A percentile compares a stretch with the other conserved stretches of the same genome.
Evolutionary conservation across 805 yeast species (phyloP).

Genomic region (Vanderwaltozyma verrucispora): DNA sequence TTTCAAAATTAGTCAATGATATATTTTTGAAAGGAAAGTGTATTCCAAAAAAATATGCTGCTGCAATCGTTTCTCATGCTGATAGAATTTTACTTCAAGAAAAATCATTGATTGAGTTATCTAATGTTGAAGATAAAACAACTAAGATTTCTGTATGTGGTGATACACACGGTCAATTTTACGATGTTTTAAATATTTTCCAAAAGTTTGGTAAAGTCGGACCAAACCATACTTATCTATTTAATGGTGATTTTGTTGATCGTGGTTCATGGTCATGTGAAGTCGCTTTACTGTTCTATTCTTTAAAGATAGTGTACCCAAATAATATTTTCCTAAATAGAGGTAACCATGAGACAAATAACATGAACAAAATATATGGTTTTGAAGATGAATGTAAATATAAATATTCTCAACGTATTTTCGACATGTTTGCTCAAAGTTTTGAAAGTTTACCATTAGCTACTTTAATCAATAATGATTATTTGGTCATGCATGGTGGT

Average conservation of each 20-base stretch:
- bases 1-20: constrained; percentile 49
- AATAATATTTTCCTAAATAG: constrained; percentile 63
- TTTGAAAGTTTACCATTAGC: constrained; percentile 84
- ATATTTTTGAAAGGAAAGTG: constrained; percentile 64
- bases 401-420: constrained; percentile 73
- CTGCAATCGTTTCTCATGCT: constrained; percentile 68
- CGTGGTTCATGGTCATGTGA: constrained; percentile 98
- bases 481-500: constrained; percentile 93
- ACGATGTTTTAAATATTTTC: constrained; percentile 77
- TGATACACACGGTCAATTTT: constrained; percentile 96
- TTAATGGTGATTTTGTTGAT: constrained; percentile 97
- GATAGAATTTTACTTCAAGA: constrained; percentile 55
- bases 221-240: constrained; percentile 56
- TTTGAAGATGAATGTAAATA: constrained; percentile 92
- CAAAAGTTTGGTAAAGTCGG: constrained; percentile 61
- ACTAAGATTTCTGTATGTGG: constrained; percentile 76
- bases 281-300: constrained; percentile 72
- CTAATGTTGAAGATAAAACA: constrained; percentile 19
- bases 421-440: constrained; percentile 74
- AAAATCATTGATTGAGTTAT: constrained; percentile 65
- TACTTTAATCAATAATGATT: constrained; percentile 64
- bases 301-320: constrained; percentile 71
- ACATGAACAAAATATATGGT: constrained; percentile 94
- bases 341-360: constrained; percentile 95
- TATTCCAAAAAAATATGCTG: constrained; percentile 73